Evolutionary conservation across 1,284 basidiomycete species (phyloP).

Genomic region (Cutaneotrichosporon sp.): DNA sequence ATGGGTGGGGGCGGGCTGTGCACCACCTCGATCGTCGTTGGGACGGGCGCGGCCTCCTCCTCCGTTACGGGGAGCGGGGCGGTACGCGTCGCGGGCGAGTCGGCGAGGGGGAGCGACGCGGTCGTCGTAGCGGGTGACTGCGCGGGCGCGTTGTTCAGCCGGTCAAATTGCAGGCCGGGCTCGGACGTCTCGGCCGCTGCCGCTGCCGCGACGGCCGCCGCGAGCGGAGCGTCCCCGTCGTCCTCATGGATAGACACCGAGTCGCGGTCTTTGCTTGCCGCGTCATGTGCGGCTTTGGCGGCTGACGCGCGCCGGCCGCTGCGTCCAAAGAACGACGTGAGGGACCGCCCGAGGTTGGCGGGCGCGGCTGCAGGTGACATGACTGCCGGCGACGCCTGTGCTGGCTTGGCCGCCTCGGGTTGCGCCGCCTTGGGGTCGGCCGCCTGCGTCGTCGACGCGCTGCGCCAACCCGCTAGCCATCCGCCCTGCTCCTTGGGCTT

Average conservation of each 20-base stretch:
- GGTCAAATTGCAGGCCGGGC: too few relatives aligned
- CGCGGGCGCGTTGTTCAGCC: too few relatives aligned
- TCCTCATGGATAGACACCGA: too few relatives aligned
- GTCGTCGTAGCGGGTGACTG: too few relatives aligned
- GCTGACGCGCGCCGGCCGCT: neutral
- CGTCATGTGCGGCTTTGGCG: neutral
- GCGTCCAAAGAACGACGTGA: slow-evolving; percentile 18
- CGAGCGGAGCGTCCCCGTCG: neutral
- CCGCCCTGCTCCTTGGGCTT: neutral
- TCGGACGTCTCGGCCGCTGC: neutral
- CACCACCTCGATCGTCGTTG: too few relatives aligned
- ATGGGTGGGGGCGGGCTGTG: too few relatives aligned
- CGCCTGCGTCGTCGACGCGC: neutral
- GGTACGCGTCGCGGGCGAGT: too few relatives aligned
- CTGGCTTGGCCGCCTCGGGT: too few relatives aligned
- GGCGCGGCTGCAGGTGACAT: neutral
- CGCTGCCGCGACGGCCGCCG: neutral
- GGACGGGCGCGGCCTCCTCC: too few relatives aligned
- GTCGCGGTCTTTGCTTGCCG: neutral
- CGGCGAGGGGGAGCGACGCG: too few relatives aligned
- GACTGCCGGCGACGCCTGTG: too few relatives aligned
- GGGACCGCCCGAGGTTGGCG: slow-evolving; percentile 11
- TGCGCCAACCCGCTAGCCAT: slow-evolving; percentile 2
- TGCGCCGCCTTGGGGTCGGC: neutral
- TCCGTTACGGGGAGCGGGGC: too few relatives aligned